Base-by-base conservation (phyloP, 2,329 filamentous ascomycete genomes). In the Fusarium sp. region DNA sequence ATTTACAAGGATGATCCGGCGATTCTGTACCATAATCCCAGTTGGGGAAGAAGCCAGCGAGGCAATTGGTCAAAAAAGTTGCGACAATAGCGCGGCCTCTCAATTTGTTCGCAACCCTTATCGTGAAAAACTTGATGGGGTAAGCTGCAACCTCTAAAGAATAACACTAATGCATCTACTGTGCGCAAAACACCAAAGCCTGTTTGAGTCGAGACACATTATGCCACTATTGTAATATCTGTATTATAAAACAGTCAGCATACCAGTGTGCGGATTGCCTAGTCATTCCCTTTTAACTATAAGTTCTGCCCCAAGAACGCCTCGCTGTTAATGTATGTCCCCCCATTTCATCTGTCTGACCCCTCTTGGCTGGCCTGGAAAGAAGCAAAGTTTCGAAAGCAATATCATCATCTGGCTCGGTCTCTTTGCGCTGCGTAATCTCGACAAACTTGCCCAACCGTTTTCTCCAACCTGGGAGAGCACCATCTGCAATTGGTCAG, bases 321-420 rank as follows among this genome's bases (percentile, higher is more conserved):
- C 26, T 41, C 3, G 8, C 10, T 1, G 26, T 53, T 1, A 33
- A 3, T 14, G 23, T 53, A 0, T 4, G 3, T 0, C 38, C 11
- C 9, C 44, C 45, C 15, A 17, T 10, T 10, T 26, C 44, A 3
- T 27, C 6, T 13, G 4, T n/a, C 5, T 14, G 32, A 0, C 20
- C 20, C 1, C 44, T 62, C 2, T 7, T 6, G 0, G 9, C 6
- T 18, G 17, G 5, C 4, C 37, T 3, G 1, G 26, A 13, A 0
- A 17, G 17, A 18, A 61, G 27, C 2, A 63, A 30, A 12, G 0
- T 38, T 2, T 63, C 56, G 8, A 62, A 13, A 12, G 3, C 8
- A 23, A 63, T 2, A 23, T 33, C 32, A 6, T 37, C 14, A 13
- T 13, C 26, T 0, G 9, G 5, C 0, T 44, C 13, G 0, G 17